Evolutionary conservation across 495 filamentous ascomycete genomes (phyloP).

Genomic region (Cudoniella acicularis): DNA sequence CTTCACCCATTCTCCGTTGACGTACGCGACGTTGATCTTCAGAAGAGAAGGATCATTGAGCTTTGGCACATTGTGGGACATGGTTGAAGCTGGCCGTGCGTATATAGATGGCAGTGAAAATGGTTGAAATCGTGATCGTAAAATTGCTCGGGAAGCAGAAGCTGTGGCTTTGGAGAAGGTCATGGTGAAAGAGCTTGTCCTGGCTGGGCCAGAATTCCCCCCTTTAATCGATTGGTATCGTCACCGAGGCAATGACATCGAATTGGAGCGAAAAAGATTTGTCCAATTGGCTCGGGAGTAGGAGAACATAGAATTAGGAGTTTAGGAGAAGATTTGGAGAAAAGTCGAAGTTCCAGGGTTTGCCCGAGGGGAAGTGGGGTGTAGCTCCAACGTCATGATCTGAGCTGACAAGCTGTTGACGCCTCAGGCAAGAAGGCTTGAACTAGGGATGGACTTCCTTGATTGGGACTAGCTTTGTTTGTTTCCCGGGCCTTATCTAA

Average conservation of each 20-base stretch:
- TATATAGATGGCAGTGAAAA: conserved; percentile 18
- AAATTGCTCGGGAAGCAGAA: conserved; percentile 13
- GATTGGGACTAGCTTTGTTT: not conserved
- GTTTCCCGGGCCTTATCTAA: too few species aligned
- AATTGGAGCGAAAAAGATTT: not conserved
- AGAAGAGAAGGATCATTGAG: conserved; percentile 81
- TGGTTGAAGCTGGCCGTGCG: conserved; percentile 19
- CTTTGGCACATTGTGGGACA: conserved; percentile 38
- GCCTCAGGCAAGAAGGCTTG: not conserved
- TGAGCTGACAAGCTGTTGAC: not conserved
- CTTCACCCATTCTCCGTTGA: conserved; percentile 81
- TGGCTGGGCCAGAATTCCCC: not conserved
- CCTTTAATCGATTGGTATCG: not conserved
- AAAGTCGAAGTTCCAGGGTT: not conserved
- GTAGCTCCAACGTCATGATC: not conserved
- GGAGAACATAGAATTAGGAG: not conserved
- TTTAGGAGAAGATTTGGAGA: not conserved
- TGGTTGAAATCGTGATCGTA: conserved; percentile 23
- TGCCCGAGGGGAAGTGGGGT: not conserved
- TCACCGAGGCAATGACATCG: conserved; percentile 13
- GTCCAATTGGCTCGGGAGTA: not conserved
- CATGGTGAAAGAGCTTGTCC: conserved; percentile 8
- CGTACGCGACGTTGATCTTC: conserved; percentile 72
- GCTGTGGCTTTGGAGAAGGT: conserved; percentile 19
- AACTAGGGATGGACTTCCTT: not conserved